phyloP scores from a whole-genome alignment of 2,329 filamentous ascomycete species.

The Beauveria medogensis region DNA sequence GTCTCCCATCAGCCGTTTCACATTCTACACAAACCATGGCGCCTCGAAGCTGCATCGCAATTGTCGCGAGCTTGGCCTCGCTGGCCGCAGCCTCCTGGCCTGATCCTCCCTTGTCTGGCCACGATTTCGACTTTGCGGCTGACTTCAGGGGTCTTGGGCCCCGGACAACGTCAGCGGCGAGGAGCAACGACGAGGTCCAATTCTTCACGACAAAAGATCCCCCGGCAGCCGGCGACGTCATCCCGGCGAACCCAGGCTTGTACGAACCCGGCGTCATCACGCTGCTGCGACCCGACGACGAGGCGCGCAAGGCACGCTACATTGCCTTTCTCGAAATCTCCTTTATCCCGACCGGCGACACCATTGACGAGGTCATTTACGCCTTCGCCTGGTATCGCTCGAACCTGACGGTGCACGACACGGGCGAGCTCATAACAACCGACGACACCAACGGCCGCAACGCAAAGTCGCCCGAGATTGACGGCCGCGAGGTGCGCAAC shows the following conservation, averaged over 20 bases:
- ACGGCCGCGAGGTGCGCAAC: slow-evolving; percentile 4
- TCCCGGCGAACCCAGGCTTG: neutral
- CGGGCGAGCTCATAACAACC: neutral
- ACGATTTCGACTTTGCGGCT: neutral
- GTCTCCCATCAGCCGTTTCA: neutral
- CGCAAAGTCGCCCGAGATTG: neutral
- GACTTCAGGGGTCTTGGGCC: neutral
- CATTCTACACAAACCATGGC: neutral
- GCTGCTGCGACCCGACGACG: neutral
- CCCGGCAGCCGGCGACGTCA: neutral
- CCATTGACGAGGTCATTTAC: slow-evolving; percentile 1
- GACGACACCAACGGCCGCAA: neutral
- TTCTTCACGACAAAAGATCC: neutral
- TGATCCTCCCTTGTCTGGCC: slow-evolving; percentile 1
- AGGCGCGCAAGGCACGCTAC: neutral
- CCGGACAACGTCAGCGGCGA: neutral
- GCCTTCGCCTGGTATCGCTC: neutral
- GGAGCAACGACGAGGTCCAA: neutral
- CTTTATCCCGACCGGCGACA: neutral
- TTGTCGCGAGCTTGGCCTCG: neutral
- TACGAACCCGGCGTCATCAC: neutral
- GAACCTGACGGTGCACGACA: neutral
- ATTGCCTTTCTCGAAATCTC: slow-evolving; percentile 2
- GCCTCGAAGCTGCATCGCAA: neutral
- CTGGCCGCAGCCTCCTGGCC: slow-evolving; percentile 1